phyloP scores from a whole-genome alignment of 176 grass and related monocot species.

The Juncus effusus region DNA sequence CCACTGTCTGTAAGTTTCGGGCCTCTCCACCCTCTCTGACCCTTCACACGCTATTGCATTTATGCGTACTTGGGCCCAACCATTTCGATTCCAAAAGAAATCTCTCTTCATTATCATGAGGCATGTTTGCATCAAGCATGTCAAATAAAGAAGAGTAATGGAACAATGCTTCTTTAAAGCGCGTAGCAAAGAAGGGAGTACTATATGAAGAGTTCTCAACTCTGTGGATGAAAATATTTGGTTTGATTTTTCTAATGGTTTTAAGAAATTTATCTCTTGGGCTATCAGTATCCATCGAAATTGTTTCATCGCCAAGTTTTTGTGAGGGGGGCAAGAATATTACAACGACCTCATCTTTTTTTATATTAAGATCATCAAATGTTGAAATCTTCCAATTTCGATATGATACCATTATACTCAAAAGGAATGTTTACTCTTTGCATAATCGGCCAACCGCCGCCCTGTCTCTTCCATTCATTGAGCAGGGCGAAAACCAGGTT shows the following conservation, averaged over 20 bases:
- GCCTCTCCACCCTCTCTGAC: slow-evolving; percentile 30
- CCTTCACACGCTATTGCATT: slow-evolving; percentile 40
- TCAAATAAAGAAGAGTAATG: slow-evolving; percentile 49
- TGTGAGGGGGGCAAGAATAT: slow-evolving; percentile 27
- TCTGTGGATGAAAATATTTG: slow-evolving; percentile 33
- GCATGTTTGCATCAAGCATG: slow-evolving; percentile 41
- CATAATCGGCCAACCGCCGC: slow-evolving; percentile 35
- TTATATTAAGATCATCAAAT: slow-evolving; percentile 31
- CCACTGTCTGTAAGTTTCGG: slow-evolving; percentile 40
- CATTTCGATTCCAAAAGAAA: slow-evolving; percentile 21
- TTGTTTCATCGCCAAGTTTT: slow-evolving; percentile 37
- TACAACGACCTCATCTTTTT: slow-evolving; percentile 32
- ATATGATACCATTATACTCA: slow-evolving; percentile 37
- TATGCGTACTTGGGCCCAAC: slow-evolving; percentile 7
- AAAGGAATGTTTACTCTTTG: slow-evolving; percentile 34
- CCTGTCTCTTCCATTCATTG: slow-evolving; percentile 39
- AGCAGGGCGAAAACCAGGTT: slow-evolving; percentile 36
- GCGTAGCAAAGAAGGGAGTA: slow-evolving; percentile 36
- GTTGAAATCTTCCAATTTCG: slow-evolving; percentile 33
- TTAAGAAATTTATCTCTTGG: slow-evolving; percentile 36
- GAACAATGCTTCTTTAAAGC: slow-evolving; percentile 37
- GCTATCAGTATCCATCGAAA: slow-evolving; percentile 18
- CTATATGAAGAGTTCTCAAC: slow-evolving; percentile 35
- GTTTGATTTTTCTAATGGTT: slow-evolving; percentile 42
- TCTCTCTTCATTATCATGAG: slow-evolving; percentile 26